Conservation (phyloP, 2,329 filamentous ascomycete species). For the Laburnicola sp. region DNA sequence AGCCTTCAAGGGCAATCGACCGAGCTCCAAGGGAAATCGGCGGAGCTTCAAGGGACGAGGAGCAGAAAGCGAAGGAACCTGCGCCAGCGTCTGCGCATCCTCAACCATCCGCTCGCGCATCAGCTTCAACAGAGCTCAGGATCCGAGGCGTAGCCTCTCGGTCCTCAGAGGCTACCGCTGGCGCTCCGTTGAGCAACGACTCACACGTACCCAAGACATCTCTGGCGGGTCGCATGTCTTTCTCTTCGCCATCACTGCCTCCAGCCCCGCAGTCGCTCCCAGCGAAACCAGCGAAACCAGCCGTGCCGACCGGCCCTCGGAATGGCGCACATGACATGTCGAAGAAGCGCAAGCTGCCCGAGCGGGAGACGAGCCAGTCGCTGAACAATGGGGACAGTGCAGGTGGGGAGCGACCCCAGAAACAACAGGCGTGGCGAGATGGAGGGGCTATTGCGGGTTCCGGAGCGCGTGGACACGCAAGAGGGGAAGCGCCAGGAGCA, state of each 20-base stretch:
- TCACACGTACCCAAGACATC: background rate
- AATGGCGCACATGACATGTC: conserved; percentile 35
- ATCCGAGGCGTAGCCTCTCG: background rate
- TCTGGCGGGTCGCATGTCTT: background rate
- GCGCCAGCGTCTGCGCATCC: conserved; percentile 18
- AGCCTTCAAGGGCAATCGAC: background rate
- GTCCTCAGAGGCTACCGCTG: background rate
- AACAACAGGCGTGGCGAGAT: conserved; percentile 63
- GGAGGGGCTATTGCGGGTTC: conserved; percentile 10
- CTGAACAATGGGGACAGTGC: conserved; percentile 40
- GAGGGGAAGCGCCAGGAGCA: conserved; percentile 1
- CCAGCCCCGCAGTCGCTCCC: conserved; percentile 9
- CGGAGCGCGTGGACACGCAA: no score
- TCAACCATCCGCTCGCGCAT: background rate
- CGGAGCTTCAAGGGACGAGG: conserved; percentile 36
- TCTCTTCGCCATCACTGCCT: conserved; percentile 15
- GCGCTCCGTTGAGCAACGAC: background rate
- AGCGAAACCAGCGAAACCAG: conserved; percentile 13
- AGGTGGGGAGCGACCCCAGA: conserved; percentile 47
- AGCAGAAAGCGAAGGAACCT: conserved; percentile 14
- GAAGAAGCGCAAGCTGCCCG: conserved; percentile 61
- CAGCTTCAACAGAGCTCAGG: background rate
- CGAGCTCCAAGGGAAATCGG: background rate
- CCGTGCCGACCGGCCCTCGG: background rate
- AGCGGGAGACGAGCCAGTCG: conserved; percentile 53